A percentile compares a stretch with the other conserved stretches of the same genome.
These are phyloP conservation scores for Fusarium praegraminearum DNA, from an alignment of 2,329 filamentous ascomycete species.

Conservation along the genomic window DNA sequence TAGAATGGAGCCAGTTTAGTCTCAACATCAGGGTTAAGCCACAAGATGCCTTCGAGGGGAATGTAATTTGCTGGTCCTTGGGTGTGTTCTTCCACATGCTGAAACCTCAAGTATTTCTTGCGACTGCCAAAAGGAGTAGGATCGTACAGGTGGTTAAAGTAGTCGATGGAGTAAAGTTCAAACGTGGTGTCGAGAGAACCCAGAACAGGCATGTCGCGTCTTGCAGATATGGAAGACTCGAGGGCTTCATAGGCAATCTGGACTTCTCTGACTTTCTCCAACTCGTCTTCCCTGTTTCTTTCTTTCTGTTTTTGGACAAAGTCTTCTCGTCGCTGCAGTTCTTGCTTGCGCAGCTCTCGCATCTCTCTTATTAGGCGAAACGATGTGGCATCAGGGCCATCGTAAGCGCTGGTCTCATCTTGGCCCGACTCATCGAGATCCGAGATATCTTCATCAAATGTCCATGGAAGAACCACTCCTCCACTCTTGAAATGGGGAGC, in stretches of 20 bases:
- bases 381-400: not conserved
- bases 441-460: slow-evolving; percentile 10
- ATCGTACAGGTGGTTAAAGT: slow-evolving; percentile 1
- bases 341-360: not conserved
- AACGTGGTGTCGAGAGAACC: slow-evolving; percentile 5
- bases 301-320: not conserved
- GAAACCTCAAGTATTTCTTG: not conserved
- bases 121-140: not conserved
- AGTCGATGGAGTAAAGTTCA: slow-evolving; percentile 15
- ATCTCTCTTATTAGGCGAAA: not conserved
- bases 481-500: not conserved
- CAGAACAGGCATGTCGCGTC: not conserved
- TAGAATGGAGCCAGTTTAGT: not conserved
- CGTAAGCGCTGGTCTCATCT: not conserved
- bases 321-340: not conserved
- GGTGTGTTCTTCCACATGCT: not conserved
- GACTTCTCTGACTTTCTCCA: not conserved
- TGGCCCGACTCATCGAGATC: not conserved
- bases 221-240: not conserved
- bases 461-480: not conserved
- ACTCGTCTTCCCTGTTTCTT: not conserved
- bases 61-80: accelerated
- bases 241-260: not conserved
- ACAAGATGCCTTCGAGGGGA: not conserved
- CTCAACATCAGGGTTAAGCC: not conserved